phyloP scores from a whole-genome alignment of 495 filamentous ascomycete species.

The Talaromyces adpressus region DNA sequence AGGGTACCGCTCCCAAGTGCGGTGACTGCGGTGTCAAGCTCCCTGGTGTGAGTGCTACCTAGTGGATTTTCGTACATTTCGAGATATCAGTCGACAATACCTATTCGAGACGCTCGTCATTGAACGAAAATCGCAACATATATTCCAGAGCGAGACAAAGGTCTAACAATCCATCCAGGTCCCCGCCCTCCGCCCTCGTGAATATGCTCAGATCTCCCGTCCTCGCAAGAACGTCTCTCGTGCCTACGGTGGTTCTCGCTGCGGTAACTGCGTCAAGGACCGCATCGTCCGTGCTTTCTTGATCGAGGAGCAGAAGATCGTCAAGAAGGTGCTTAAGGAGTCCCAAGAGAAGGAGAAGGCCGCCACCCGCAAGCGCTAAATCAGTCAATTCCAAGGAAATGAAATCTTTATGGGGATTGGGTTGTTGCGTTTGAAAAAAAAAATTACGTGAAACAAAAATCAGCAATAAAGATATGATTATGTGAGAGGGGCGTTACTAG shows the following conservation, averaged over 20 bases:
- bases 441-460: conserved; percentile 7
- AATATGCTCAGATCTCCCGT: conserved; percentile 91
- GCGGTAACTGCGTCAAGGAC: conserved; percentile 98
- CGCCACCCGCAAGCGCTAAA: conserved; percentile 42
- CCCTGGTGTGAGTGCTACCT: conserved; percentile 69
- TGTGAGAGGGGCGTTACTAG: conserved; percentile 5
- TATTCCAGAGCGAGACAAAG: background rate
- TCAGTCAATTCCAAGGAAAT: conserved; percentile 10
- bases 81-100: background rate
- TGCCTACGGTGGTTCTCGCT: conserved; percentile 95
- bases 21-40: conserved; percentile 97
- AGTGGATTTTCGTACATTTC: background rate
- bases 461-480: conserved; percentile 6
- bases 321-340: conserved; percentile 99
- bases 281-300: conserved; percentile 93
- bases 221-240: conserved; percentile 99
- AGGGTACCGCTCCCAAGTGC: conserved; percentile 92
- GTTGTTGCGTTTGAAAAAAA: background rate
- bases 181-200: conserved; percentile 91
- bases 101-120: background rate
- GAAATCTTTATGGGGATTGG: background rate
- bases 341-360: conserved; percentile 69
- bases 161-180: conserved; percentile 48
- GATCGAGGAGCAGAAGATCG: conserved; percentile 99
- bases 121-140: background rate